Conservation (phyloP, 2,329 filamentous ascomycete genomes). For the Ophiosphaerella korrae region DNA sequence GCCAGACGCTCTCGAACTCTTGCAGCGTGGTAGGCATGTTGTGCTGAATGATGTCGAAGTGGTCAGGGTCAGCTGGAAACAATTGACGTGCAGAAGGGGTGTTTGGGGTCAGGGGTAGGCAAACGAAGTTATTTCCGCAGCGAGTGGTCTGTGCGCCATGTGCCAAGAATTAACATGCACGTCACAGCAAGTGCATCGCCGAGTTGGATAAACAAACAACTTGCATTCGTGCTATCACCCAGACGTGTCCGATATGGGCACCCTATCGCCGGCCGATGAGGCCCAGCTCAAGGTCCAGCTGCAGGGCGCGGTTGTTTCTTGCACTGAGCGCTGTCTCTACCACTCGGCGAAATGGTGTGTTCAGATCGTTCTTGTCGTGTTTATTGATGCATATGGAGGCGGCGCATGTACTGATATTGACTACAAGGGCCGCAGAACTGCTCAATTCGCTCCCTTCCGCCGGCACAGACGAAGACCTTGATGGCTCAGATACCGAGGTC, state of each 20-base stretch:
- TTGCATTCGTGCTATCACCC: background rate
- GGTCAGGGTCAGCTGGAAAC: background rate
- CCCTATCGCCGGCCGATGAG: constrained; percentile 49
- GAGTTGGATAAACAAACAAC: background rate
- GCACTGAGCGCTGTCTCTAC: constrained; percentile 92
- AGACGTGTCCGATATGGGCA: constrained; percentile 10
- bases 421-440: constrained; percentile 84
- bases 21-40: constrained; percentile 74
- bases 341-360: constrained; percentile 92
- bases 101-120: constrained; percentile 15
- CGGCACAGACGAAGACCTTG: constrained; percentile 54
- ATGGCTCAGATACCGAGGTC: constrained; percentile 62
- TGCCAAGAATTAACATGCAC: constrained; percentile 24
- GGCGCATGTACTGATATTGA: constrained; percentile 30
- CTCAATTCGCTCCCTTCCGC: constrained; percentile 74
- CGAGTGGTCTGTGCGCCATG: constrained; percentile 4
- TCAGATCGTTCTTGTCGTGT: background rate
- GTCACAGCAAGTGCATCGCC: background rate
- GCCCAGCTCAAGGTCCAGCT: constrained; percentile 73
- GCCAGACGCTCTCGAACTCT: constrained; percentile 90
- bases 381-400: background rate
- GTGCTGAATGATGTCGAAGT: background rate
- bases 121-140: constrained; percentile 23
- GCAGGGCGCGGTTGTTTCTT: constrained; percentile 85
- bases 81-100: constrained; percentile 14